These are phyloP conservation scores for Leccinum boreale DNA, from an alignment of 768 basidiomycete genomes.

Conservation along the genomic window DNA sequence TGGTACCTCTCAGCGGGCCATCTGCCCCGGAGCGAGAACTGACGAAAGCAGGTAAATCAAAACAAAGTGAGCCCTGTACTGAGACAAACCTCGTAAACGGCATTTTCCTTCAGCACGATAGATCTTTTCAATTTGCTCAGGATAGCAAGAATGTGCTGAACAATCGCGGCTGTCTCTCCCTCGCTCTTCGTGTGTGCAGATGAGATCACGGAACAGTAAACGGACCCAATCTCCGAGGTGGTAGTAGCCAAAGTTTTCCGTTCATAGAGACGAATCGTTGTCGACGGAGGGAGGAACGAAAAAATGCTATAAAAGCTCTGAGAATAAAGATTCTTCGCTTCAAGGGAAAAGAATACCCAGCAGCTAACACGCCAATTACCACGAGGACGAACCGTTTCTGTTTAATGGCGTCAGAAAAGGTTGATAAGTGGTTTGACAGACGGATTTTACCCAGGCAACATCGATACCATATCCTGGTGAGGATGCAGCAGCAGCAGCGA, in stretches of 20 bases:
- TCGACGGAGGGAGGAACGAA: conserved; percentile 71
- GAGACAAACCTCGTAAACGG: conserved; percentile 58
- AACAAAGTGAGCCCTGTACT: background rate
- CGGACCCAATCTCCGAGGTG: conserved; percentile 59
- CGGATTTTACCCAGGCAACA: conserved; percentile 65
- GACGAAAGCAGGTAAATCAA: background rate
- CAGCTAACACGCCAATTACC: conserved; percentile 66
- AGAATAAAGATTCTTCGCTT: background rate
- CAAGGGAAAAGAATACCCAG: conserved; percentile 50
- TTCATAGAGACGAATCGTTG: conserved; percentile 71
- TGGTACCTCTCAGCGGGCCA: conserved; percentile 84
- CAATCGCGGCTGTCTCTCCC: conserved; percentile 50
- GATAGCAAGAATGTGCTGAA: conserved; percentile 68
- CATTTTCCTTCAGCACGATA: conserved; percentile 51
- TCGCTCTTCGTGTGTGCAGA: conserved; percentile 57
- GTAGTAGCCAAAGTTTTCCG: conserved; percentile 68
- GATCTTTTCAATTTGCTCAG: conserved; percentile 70
- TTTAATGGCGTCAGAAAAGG: background rate
- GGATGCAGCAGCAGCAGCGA: conserved; percentile 37
- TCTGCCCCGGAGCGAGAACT: conserved; percentile 73
- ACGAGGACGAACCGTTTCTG: conserved; percentile 72
- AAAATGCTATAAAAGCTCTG: conserved; percentile 44
- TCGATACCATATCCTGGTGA: conserved; percentile 58
- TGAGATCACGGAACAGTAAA: conserved; percentile 76
- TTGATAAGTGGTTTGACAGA: background rate